Base-by-base conservation (phyloP, 371 early-diverging fungal genomes). In the Conidiobolus incongruus region DNA sequence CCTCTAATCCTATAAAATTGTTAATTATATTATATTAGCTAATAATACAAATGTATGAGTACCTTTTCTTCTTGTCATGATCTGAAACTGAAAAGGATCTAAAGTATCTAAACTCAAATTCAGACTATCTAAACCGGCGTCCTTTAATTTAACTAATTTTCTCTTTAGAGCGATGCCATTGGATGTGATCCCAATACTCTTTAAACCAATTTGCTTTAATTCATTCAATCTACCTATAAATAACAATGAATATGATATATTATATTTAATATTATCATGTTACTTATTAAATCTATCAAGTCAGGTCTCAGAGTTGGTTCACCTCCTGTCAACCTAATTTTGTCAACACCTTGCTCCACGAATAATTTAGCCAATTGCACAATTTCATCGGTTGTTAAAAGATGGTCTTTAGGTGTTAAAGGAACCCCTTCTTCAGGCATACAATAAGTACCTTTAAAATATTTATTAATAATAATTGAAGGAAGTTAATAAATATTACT, bases 261-360 rank as follows among this genome's bases (percentile, higher is more conserved):
- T 32, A 3, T 29, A 26, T 28, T 23, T 15, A 38, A 16, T 23
- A n/a, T 22, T 11, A 24, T 7, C 15, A 2, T 37, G 50, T 37
- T 60, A 77, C 75, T 69, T 10, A 90, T 72, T 21, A 93, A 61
- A 11, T 86, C 78, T 2, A 78, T 47, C 34, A 93, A 67, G 49
- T 93, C 94, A 46, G 77, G 75, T 39, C 94, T 66, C n/a, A 93
- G 72, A 0, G 92, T 89, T 0, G 94, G 94, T 47, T 93, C 94
- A 5, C 94, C 94, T 29, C 94, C 94, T 0, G 94, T 93, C 39
- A 93, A 55, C 28, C 92, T 70, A 47, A 93, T 90, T 59, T 93
- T 93, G 26, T 70, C 79, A 2, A 91, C 84, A 2, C 92, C 91
- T 50, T 82, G 74, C 4, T 51, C 40, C 4, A 93, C 91, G 63